A percentile compares a stretch with the other conserved stretches of the same genome.
Conservation (phyloP, 169 alveolate genomes). For the Eimeria falciformis region DNA sequence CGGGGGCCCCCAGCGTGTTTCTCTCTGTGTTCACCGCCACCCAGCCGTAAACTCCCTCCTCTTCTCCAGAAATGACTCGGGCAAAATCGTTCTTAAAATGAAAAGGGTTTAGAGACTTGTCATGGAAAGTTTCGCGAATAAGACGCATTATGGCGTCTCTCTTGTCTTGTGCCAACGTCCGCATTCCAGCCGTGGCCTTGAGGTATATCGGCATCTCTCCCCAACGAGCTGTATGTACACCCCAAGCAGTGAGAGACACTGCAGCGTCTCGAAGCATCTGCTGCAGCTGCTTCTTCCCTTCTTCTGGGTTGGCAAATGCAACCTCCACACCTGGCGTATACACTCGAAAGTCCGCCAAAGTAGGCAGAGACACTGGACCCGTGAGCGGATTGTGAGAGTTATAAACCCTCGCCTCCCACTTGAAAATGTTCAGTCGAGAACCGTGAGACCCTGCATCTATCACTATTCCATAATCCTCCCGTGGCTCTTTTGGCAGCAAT, state of each 20-base stretch:
- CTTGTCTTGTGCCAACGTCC: conserved; percentile 14
- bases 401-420: conserved; percentile 18
- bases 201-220: conserved; percentile 44
- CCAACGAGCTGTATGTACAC: conserved; percentile 24
- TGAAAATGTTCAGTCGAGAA: conserved; percentile 42
- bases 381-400: conserved; percentile 49
- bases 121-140: background rate
- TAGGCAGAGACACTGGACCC: conserved; percentile 66
- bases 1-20: conserved; percentile 49
- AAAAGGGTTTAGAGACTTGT: conserved; percentile 28
- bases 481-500: background rate
- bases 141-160: conserved; percentile 32
- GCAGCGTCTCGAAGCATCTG: conserved; percentile 2
- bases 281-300: conserved; percentile 9
- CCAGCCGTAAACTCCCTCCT: conserved; percentile 82
- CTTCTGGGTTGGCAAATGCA: background rate
- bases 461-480: conserved; percentile 64
- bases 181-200: conserved; percentile 76
- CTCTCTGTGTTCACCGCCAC: conserved; percentile 77
- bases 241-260: background rate
- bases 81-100: conserved; percentile 26
- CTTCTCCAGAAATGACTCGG: conserved; percentile 81
- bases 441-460: conserved; percentile 78
- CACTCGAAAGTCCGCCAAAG: background rate
- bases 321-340: background rate